These are phyloP conservation scores for Volvariella volvacea DNA, from an alignment of 1,284 basidiomycete genomes.

Conservation along the genomic window DNA sequence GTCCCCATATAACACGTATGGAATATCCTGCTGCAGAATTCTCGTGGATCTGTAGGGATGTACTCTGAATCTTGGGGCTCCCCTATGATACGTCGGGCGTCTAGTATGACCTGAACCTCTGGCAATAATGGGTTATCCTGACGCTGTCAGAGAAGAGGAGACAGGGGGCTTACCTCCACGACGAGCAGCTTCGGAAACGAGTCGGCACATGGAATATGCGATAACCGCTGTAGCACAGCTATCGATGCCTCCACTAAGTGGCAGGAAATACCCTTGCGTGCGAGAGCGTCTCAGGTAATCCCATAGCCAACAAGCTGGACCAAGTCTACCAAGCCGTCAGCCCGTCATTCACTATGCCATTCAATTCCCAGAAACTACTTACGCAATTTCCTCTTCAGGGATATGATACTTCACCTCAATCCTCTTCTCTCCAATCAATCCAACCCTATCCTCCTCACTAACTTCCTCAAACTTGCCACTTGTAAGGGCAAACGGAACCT, in stretches of 20 bases:
- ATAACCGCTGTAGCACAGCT: slow-evolving; percentile 95
- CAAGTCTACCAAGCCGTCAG: slow-evolving; percentile 52
- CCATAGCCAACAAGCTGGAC: slow-evolving; percentile 99
- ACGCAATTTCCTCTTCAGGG: slow-evolving; percentile 98
- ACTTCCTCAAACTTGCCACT: slow-evolving; percentile 64
- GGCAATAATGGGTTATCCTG: slow-evolving; percentile 4
- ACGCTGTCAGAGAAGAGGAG: background rate
- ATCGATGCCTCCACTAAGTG: slow-evolving; percentile 96
- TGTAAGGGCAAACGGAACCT: slow-evolving; percentile 73
- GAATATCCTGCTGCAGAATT: slow-evolving; percentile 85
- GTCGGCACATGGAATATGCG: slow-evolving; percentile 92
- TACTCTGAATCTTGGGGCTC: slow-evolving; percentile 79
- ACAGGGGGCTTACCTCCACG: slow-evolving; percentile 50
- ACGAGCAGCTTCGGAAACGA: slow-evolving; percentile 73
- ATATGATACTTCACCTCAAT: slow-evolving; percentile 72
- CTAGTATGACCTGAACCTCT: slow-evolving; percentile 86
- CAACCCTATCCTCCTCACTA: slow-evolving; percentile 44
- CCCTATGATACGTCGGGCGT: slow-evolving; percentile 85
- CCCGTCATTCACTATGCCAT: background rate
- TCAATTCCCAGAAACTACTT: slow-evolving; percentile 34
- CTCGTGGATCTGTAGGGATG: slow-evolving; percentile 78
- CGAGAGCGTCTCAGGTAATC: slow-evolving; percentile 94
- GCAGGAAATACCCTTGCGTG: slow-evolving; percentile 94
- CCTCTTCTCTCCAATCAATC: slow-evolving; percentile 35
- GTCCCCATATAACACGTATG: slow-evolving; percentile 99